phyloP scores from a whole-genome alignment of 2,329 filamentous ascomycete genomes.

The Colletotrichum coccodes region DNA sequence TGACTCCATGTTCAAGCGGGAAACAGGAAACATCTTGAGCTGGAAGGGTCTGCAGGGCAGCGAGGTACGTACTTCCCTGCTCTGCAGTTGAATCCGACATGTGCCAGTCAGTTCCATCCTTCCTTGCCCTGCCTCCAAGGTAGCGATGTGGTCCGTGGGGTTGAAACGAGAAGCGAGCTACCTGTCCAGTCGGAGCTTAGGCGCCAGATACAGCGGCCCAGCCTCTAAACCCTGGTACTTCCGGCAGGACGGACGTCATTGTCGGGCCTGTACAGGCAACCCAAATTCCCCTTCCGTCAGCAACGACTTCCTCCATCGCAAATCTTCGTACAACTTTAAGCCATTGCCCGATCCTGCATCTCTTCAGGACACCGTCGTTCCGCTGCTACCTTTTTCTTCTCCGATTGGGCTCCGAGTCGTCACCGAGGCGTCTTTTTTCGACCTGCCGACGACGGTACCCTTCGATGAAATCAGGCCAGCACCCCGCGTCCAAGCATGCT shows the following conservation, averaged over 20 bases:
- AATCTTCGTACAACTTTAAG: not conserved
- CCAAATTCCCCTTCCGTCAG: slow-evolving; percentile 27
- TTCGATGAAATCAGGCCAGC: slow-evolving; percentile 12
- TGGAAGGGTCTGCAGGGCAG: not conserved
- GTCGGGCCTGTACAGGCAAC: slow-evolving; percentile 19
- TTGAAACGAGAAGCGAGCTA: slow-evolving; percentile 19
- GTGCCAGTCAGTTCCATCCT: not conserved
- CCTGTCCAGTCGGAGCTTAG: slow-evolving; percentile 8
- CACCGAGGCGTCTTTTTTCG: not conserved
- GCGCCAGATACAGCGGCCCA: slow-evolving; percentile 25
- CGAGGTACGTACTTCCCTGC: not conserved
- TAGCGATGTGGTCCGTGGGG: slow-evolving; percentile 26
- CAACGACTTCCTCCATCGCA: slow-evolving; percentile 6
- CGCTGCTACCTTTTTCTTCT: not conserved
- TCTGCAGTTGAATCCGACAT: not conserved
- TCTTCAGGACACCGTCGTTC: not conserved
- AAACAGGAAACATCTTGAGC: not conserved
- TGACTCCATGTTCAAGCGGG: not conserved
- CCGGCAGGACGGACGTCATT: slow-evolving; percentile 30
- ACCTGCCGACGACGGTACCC: not conserved
- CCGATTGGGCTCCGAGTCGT: slow-evolving; percentile 5
- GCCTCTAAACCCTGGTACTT: slow-evolving; percentile 8
- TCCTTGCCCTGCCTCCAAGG: not conserved
- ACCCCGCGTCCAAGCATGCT: slow-evolving; percentile 20
- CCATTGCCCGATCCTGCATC: slow-evolving; percentile 2